Evolutionary conservation across 2,329 filamentous ascomycete genomes (phyloP).

Genomic region (Colletotrichum tropicicola): DNA sequence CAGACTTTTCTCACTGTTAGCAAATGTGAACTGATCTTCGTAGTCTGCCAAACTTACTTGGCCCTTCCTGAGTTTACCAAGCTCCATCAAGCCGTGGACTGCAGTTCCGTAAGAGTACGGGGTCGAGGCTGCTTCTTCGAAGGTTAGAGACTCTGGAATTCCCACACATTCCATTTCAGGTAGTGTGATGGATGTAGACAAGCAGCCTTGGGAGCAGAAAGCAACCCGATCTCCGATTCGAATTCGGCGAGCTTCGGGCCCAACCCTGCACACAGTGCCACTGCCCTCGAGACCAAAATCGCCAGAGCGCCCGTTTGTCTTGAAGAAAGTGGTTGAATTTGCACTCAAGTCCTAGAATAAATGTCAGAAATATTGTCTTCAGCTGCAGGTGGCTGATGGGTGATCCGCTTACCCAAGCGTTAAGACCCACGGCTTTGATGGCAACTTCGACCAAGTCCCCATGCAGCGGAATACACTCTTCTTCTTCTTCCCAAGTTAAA

Average conservation of each 20-base stretch:
- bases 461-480: background rate
- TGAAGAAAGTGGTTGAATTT: background rate
- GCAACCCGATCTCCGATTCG: slow-evolving; percentile 45
- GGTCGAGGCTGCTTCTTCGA: slow-evolving; percentile 40
- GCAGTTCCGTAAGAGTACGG: slow-evolving; percentile 42
- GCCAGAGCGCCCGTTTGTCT: slow-evolving; percentile 16
- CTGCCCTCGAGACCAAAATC: slow-evolving; percentile 29
- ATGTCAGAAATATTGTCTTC: no score
- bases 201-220: background rate
- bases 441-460: background rate
- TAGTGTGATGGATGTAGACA: background rate
- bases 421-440: slow-evolving; percentile 6
- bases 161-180: slow-evolving; percentile 4
- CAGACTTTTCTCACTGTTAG: slow-evolving; percentile 28
- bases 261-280: slow-evolving; percentile 1
- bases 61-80: slow-evolving; percentile 33
- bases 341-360: no score
- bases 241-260: background rate
- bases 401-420: background rate
- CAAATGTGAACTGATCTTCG: no score
- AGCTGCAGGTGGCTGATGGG: background rate
- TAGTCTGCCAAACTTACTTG: slow-evolving; percentile 11
- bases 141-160: slow-evolving; percentile 39
- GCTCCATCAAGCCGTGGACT: slow-evolving; percentile 31
- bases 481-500: background rate